A percentile compares a stretch with the other conserved stretches of the same genome.
Evolutionary conservation across 2,329 filamentous ascomycete genomes (phyloP).

Genomic region (Elsinoe arachidis): DNA sequence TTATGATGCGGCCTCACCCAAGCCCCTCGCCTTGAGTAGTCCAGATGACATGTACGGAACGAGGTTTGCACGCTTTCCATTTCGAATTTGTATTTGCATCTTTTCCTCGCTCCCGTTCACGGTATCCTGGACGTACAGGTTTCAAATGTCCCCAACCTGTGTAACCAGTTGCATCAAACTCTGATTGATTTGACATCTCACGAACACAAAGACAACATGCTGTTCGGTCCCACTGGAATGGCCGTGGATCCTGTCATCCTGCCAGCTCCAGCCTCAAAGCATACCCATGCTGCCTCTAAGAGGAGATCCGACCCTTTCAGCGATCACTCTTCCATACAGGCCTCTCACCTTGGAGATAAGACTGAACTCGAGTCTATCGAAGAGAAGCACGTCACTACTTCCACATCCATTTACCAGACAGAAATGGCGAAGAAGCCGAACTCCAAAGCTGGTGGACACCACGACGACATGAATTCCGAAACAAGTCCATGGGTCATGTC

Average conservation of each 20-base stretch:
- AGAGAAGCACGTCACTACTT: neutral
- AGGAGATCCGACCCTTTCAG: constrained; percentile 8
- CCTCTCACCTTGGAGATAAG: neutral
- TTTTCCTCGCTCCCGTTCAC: neutral
- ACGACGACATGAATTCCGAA: constrained; percentile 26
- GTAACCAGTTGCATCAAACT: neutral
- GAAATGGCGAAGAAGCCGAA: constrained; percentile 1
- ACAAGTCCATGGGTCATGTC: constrained; percentile 24
- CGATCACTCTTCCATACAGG: constrained; percentile 6
- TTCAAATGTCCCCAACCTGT: neutral
- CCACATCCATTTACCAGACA: neutral
- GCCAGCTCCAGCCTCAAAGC: constrained; percentile 2
- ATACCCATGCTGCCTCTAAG: neutral
- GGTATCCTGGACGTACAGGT: neutral
- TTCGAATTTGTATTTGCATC: neutral
- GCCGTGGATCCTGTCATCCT: constrained; percentile 14
- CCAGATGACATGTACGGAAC: neutral
- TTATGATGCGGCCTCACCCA: neutral
- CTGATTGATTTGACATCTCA: neutral
- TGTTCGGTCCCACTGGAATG: constrained; percentile 17
- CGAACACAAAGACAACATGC: neutral
- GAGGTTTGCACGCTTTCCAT: neutral
- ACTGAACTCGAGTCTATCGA: neutral
- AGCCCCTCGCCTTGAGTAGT: neutral
- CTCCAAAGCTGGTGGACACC: neutral